These are phyloP conservation scores for Rubus idaeus DNA, from an alignment of 306 rosid species.

Conservation along the genomic window DNA sequence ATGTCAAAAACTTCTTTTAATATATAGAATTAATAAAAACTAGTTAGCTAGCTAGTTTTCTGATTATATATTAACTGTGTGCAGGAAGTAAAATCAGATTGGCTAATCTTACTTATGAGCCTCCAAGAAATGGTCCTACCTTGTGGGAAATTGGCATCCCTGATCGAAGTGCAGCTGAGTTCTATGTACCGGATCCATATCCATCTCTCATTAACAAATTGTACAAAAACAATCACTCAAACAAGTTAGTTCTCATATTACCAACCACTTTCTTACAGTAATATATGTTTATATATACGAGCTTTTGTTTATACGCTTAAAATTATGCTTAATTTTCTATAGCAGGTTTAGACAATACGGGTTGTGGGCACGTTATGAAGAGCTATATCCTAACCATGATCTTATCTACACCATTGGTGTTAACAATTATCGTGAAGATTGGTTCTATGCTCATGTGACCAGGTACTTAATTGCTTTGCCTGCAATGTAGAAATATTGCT, in stretches of 20 bases:
- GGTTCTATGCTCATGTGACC: constrained; percentile 59
- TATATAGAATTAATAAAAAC: no score
- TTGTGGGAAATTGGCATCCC: constrained; percentile 91
- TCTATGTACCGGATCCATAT: constrained; percentile 53
- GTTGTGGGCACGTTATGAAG: constrained; percentile 52
- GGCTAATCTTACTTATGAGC: constrained; percentile 38
- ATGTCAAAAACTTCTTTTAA: not conserved
- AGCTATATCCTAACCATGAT: constrained; percentile 37
- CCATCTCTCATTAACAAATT: constrained; percentile 46
- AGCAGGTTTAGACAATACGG: constrained; percentile 74
- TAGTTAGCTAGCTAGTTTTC: not conserved
- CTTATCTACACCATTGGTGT: constrained; percentile 37
- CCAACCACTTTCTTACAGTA: not conserved
- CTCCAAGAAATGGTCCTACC: constrained; percentile 83
- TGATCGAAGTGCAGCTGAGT: constrained; percentile 74
- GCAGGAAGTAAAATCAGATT: constrained; percentile 44
- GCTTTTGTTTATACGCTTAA: no score
- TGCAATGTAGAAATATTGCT: not conserved
- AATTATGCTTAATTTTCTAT: not conserved
- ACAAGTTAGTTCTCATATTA: constrained; percentile 36
- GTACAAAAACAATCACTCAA: not conserved
- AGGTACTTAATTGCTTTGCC: not conserved
- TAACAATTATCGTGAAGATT: constrained; percentile 24
- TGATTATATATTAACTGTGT: not conserved
- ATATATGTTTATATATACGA: not conserved